Percentiles rank a stretch among this genome's conserved stretches.
Evolutionary conservation across 2,329 filamentous ascomycete genomes (phyloP).

Genomic region (Arthrobotrys conoides): DNA sequence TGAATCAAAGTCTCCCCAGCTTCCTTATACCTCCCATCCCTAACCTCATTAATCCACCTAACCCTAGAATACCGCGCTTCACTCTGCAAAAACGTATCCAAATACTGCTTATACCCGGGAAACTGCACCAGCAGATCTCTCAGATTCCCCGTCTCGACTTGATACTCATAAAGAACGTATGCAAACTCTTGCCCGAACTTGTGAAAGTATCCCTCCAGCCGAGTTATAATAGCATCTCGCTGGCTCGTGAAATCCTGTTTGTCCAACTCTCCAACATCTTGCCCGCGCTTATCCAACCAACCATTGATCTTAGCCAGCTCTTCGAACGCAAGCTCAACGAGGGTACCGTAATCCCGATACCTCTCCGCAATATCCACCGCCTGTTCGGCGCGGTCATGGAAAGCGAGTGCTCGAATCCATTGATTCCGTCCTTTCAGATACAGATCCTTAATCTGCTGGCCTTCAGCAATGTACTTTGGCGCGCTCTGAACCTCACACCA

Average conservation of each 20-base stretch:
- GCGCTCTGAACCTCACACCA: constrained; percentile 73
- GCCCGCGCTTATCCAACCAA: constrained; percentile 66
- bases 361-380: constrained; percentile 74
- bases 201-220: constrained; percentile 73
- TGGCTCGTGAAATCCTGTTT: constrained; percentile 35
- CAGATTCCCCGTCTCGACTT: constrained; percentile 78
- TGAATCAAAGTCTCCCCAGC: constrained; percentile 80
- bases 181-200: constrained; percentile 77
- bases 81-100: constrained; percentile 83
- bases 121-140: constrained; percentile 75
- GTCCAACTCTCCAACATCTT: constrained; percentile 63
- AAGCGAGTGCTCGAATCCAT: constrained; percentile 70
- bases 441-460: constrained; percentile 69
- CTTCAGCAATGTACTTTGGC: constrained; percentile 67
- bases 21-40: constrained; percentile 80
- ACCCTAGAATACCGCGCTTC: constrained; percentile 81
- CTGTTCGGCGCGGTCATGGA: constrained; percentile 73
- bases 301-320: constrained; percentile 65
- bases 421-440: constrained; percentile 69
- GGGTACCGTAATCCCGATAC: constrained; percentile 72
- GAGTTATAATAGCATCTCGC: constrained; percentile 65
- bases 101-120: constrained; percentile 74
- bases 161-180: constrained; percentile 83
- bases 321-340: constrained; percentile 69
- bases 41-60: constrained; percentile 94